Base-by-base conservation (phyloP, 2,329 filamentous ascomycete species). In the Sporothrix dimorphospora region DNA sequence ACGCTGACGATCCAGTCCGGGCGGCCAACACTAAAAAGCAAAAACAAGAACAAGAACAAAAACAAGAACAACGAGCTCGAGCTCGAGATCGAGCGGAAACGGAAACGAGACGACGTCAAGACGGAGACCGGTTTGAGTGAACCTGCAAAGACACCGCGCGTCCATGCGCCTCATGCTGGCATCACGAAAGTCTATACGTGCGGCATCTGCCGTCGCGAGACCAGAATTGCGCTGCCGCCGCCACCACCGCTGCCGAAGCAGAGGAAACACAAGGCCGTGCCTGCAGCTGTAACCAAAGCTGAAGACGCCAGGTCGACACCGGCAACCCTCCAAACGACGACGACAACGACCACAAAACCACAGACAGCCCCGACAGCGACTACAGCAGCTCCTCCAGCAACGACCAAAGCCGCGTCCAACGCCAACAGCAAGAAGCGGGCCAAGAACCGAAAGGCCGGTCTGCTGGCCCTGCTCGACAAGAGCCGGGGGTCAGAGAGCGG, bases 391-490 rank as follows among this genome's bases (percentile, higher is more conserved):
- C 21, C 69, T 30, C 27, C 73, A 5, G 67, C 71, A 14, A 30
- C 63, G n/a, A 57, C 73, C 59, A 70, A 65, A n/a, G 63, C 65
- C 1, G 51, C 72, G 0, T 42, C 69, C 24, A 73, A 73, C 30
- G 65, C 73, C 63, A 72, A 24, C 45, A 72, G 71, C 81, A 90
- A 89, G 80, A 91, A 90, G 81, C 84, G 89, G 67, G 87, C 89
- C 42, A 91, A 89, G 81, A 87, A 82, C 73, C 84, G 89, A 73
- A 92, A 91, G 79, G 87, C 88, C 45, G 89, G 88, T 0, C 81
- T 92, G n/a, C 88, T 91, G 78, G 89, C 89, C 68, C 79, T 92
- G 53, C 81, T 92, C n/a, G 84, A 85, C 65, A 87, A 88, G 75
- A 83, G 82, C 69, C 83, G 82, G 8, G 30, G 45, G 3, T 30